Conservation (phyloP, 2,329 filamentous ascomycete species). For the Aquanectria penicillioides region DNA sequence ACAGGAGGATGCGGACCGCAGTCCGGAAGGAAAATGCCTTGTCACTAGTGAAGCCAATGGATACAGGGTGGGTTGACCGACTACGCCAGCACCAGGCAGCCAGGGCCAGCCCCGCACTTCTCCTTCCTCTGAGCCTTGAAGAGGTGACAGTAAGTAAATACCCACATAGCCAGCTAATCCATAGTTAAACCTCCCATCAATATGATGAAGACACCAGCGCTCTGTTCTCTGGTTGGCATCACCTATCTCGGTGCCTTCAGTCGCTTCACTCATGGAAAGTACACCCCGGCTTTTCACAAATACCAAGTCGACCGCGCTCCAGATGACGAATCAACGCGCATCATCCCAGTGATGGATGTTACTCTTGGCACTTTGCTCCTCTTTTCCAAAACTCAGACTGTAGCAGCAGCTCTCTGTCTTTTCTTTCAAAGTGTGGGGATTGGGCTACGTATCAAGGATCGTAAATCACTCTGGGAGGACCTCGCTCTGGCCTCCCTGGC, state of each 20-base stretch:
- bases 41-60: no score
- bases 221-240: not conserved
- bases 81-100: no score
- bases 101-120: no score
- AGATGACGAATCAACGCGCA: not conserved
- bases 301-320: constrained; percentile 4
- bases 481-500: not conserved
- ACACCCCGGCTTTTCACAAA: not conserved
- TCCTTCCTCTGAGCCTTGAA: no score
- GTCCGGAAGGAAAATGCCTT: no score
- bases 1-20: no score
- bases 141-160: no score
- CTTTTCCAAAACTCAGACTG: not conserved
- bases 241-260: not conserved
- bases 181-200: not conserved
- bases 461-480: not conserved
- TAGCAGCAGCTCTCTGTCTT: not conserved
- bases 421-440: not conserved
- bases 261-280: not conserved
- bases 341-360: not conserved
- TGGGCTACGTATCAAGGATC: not conserved
- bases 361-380: not conserved
- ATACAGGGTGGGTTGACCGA: no score
- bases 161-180: no score
- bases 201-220: not conserved